These are phyloP conservation scores for Rubus idaeus DNA, from an alignment of 306 rosid genomes.

Conservation along the genomic window DNA sequence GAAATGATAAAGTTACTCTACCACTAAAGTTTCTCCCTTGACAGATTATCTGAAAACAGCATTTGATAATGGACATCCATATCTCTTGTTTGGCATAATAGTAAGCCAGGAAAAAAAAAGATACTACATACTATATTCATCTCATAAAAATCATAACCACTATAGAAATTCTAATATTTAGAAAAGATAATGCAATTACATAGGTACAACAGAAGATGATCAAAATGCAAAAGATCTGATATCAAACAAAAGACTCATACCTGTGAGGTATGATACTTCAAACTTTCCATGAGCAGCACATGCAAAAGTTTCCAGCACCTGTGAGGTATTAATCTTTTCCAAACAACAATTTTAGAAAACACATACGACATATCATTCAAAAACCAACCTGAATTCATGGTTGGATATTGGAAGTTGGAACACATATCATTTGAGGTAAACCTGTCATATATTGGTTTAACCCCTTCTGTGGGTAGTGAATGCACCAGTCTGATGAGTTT, in stretches of 20 bases:
- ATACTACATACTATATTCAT: neutral
- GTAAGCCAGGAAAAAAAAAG: neutral
- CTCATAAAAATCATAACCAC: neutral
- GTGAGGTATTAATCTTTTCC: neutral
- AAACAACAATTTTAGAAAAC: neutral
- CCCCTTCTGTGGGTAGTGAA: neutral
- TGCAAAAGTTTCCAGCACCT: neutral
- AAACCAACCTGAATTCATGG: constrained; percentile 2
- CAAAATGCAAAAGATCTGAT: neutral
- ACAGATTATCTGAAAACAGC: too few species aligned
- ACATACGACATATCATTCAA: neutral
- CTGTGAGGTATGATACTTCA: neutral
- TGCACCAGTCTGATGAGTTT: neutral
- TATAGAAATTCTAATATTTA: neutral
- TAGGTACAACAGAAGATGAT: neutral
- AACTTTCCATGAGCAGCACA: neutral
- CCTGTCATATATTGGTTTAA: neutral
- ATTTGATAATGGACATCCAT: too few species aligned
- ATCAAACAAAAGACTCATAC: neutral
- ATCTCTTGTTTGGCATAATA: neutral
- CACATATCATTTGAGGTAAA: neutral
- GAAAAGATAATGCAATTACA: neutral
- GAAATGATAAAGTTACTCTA: neutral
- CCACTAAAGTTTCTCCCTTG: too few species aligned
- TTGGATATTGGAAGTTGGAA: neutral